Evolutionary conservation across 2,329 filamentous ascomycete genomes (phyloP), one percentile per base, ranked within the genome.

Genomic region (Thielaviopsis cerberus): DNA sequence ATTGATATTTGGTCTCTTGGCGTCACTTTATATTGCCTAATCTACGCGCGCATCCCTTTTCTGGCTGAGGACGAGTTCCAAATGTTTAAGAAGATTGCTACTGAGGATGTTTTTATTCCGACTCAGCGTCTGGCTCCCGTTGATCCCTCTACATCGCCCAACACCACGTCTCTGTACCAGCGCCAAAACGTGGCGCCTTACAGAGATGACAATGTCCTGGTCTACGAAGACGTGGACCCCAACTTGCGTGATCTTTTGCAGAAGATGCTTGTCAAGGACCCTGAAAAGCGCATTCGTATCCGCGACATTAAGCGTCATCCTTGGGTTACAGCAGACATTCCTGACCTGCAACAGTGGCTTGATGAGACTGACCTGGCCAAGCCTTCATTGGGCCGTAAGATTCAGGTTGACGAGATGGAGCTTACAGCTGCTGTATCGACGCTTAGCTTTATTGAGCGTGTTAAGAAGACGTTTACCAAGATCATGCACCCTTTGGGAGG

Each of bases 1-100:
- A 95, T 98, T 64, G 92, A 98, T 66, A 84, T 98, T 17, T 98
- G 92, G 92, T 95, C 92, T 11, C 76, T 98, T 23, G 92, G 92
- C 23, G 88, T 98, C 22, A 98, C 92, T 0, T 78, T 98, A 1
- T 98, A 96, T 71, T 95, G 91, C 66, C 82, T 98, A 68, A 82
- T 98, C 58, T 98, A 86, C 67, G 92, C 89, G 15, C 87, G 92
- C 57, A 87, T 96, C 48, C 92, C 92, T 0, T 98, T 97, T 67
- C 78, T 94, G 64, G 89, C 89, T 54, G 85, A 92, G 66, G 90
- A 94, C 64, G 88, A 94, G 65, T 96, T 86, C 68, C 86, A 87
- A 61, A 85, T 98, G 73, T 96, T 96, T 73, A 81, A 83, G 63
- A 86, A 86, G 63, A 96, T 98, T 63, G 90, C 89, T 17, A 92